Evolutionary conservation across 1,284 basidiomycete genomes (phyloP), one percentile per base, ranked within the genome.

Genomic region (Tetrapyrgos nigripes): DNA sequence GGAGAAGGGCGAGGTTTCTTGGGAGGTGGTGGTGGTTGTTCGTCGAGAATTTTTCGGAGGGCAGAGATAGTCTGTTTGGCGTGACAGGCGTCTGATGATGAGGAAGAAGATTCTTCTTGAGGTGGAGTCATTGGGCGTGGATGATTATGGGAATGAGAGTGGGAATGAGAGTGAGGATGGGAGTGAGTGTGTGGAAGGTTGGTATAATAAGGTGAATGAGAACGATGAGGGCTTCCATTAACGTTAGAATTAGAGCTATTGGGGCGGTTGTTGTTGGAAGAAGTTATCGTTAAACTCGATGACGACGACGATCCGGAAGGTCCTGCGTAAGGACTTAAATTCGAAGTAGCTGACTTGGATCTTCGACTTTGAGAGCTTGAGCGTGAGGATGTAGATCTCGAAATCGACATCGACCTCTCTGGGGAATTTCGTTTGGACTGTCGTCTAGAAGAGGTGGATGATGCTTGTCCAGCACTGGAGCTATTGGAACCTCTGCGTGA

Each of bases 31-130:
- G 62, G 76, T 19, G 79, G 77, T 61, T 87, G 85, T 6, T 83
- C 80, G 61, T 87, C 83, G 10, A 92, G 79, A 58, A 92, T 92
- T 66, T 83, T 87, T 50, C 89, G 84, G 17, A 92, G 76, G 17
- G 83, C 85, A 59, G 82, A 79, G 21, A 92, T 76, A 1, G 89
- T 88, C 58, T 79, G 83, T 67, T 86, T 76, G 61, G 82, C 72
- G 5, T 73, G 66, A 59, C 68, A 73, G 23, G 71, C 68, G 53
- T 80, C 78, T 11, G 77, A 87, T 37, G 77, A 87, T 37, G 56
- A 57, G 17, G 79, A 72, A 19, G 74, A 68, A 17, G 78, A 79
- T n/a, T 75, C 68, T 65, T 88, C 86, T 63, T 87, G 85, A 1
- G 81, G 81, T 0, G 83, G 78, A 6, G 84, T 85, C 0, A 83